These are phyloP conservation scores for Amanita exitialis DNA, from an alignment of 768 basidiomycete genomes.

Conservation along the genomic window DNA sequence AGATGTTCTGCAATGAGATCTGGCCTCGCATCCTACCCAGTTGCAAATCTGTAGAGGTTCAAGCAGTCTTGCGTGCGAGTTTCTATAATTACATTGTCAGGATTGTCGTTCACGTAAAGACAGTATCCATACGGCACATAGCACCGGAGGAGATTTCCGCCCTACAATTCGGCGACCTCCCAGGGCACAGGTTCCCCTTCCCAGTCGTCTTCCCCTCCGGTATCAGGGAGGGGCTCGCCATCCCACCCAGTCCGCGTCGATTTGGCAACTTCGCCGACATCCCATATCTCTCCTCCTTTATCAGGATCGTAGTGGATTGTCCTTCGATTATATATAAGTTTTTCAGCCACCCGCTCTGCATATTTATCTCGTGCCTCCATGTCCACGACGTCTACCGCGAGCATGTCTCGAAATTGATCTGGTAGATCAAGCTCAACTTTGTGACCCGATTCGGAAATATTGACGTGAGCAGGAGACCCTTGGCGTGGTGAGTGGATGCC, in stretches of 20 bases:
- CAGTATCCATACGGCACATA: neutral
- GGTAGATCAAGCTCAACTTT: constrained; percentile 50
- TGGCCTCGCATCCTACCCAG: no score
- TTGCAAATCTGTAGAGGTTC: neutral
- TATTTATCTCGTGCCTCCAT: constrained; percentile 28
- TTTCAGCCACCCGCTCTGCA: constrained; percentile 46
- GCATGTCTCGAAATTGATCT: constrained; percentile 52
- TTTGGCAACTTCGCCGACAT: constrained; percentile 49
- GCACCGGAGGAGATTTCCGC: neutral
- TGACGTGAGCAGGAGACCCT: constrained; percentile 9
- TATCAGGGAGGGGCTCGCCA: constrained; percentile 16
- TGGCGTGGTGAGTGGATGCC: constrained; percentile 6
- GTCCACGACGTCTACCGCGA: constrained; percentile 46
- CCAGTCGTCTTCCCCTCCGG: constrained; percentile 57
- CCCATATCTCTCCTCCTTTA: constrained; percentile 70
- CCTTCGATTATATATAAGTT: constrained; percentile 50
- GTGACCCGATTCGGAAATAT: constrained; percentile 19
- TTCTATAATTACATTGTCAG: neutral
- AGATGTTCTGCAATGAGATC: no score
- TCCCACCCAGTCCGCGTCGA: constrained; percentile 9
- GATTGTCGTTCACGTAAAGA: neutral
- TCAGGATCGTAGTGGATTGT: constrained; percentile 46
- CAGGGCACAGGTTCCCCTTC: constrained; percentile 77
- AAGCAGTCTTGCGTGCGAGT: neutral
- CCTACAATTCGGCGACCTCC: constrained; percentile 67